Base-by-base conservation (phyloP, 805 yeast species). In the Citeromyces matritensis region DNA sequence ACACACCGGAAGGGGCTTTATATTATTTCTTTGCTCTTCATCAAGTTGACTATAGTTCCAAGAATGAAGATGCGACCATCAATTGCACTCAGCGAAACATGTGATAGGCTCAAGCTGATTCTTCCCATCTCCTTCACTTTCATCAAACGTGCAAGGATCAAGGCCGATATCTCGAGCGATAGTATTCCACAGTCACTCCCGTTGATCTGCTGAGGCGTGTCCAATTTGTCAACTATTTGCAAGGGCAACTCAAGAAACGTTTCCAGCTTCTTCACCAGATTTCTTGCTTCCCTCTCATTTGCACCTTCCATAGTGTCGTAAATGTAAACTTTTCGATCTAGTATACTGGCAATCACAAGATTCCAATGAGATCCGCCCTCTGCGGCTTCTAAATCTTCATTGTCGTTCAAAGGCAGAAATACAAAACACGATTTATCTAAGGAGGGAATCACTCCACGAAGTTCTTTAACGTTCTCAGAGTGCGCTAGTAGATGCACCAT, bases 301-400 rank as follows among this genome's bases (percentile, higher is more conserved):
- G 60, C 61, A 6, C 51, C 48, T 7, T 46, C 49, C 71, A 70
- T 51, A 29, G 81, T 70, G 43, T 81, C 91, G 44, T 72, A 76
- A 8, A 76, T 54, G 14, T 57, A 58, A 3, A 74, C 65, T 23
- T 51, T 57, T 11, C 55, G 51, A 26, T 69, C 76, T 9, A 62
- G 48, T 6, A 65, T 38, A 23, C 65, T 60, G 5, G 73, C 55
- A 10, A 79, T 60, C 9, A 74, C 59, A 10, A 81, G 50, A 1
- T 81, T 72, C 91, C 93, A 80, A 50, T 81, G 91, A 29, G 72
- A 73, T 1, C 88, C 91, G 11, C 75, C 73, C 37, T 70, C 79
- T 2, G 65, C 69, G 1, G 54, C 53, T 30, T 64, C 76, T 27
- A 71, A 55, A 33, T 73, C 77, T 29, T 64, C 76, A 37, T 69